A percentile compares a stretch with the other conserved stretches of the same genome.
Evolutionary conservation across 768 basidiomycete genomes (phyloP).

Genomic region (Pleurotus tuber-regium): DNA sequence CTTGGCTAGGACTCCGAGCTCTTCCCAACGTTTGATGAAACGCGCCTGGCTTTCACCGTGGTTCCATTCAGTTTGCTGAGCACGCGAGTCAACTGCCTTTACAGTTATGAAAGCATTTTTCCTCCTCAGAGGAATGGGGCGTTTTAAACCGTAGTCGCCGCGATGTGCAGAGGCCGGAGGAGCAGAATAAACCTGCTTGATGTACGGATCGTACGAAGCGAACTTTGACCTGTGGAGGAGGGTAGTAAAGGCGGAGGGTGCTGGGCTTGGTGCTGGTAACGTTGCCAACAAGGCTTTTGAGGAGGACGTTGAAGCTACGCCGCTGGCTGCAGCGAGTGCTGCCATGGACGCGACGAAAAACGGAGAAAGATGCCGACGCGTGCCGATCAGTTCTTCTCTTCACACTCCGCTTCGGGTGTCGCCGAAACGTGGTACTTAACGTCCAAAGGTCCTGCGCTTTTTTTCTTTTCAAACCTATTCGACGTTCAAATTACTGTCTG

Average conservation of each 20-base stretch:
- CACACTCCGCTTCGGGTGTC: neutral
- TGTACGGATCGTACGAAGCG: constrained; percentile 71
- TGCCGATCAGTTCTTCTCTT: neutral
- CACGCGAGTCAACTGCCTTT: constrained; percentile 63
- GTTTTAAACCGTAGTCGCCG: constrained; percentile 85
- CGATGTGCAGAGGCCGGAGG: constrained; percentile 67
- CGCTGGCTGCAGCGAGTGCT: neutral
- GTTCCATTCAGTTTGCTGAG: constrained; percentile 79
- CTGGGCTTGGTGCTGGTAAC: constrained; percentile 15
- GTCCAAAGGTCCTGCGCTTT: neutral
- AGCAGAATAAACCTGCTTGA: constrained; percentile 76
- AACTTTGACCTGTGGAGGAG: constrained; percentile 83
- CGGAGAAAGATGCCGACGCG: neutral
- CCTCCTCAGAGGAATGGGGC: constrained; percentile 67
- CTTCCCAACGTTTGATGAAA: constrained; percentile 66
- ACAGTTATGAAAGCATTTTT: constrained; percentile 66
- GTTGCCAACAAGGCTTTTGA: constrained; percentile 2
- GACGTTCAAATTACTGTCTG: constrained; percentile 85
- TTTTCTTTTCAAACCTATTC: constrained; percentile 23
- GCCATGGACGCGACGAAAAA: neutral
- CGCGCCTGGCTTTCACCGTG: constrained; percentile 63
- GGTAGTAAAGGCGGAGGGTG: constrained; percentile 69
- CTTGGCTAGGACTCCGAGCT: constrained; percentile 41
- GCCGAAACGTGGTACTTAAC: neutral
- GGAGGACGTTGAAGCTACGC: constrained; percentile 3